Conservation (phyloP, 2,329 filamentous ascomycete species). For the Curvularia spicifera region DNA sequence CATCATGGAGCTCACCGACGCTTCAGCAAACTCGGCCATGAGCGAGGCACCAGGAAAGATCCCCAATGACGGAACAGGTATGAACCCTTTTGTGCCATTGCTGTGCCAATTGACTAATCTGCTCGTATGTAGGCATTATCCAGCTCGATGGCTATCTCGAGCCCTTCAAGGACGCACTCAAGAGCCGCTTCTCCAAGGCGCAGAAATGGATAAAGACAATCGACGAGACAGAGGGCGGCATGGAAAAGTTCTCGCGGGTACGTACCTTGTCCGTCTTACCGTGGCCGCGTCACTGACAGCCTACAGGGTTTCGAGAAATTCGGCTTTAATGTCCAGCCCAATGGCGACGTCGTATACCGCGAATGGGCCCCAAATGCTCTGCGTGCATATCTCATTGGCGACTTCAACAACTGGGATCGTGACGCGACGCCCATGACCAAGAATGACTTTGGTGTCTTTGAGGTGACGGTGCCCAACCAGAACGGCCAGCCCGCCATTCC, state of each 20-base stretch:
- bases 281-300: conserved; percentile 26
- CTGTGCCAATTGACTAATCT: conserved; percentile 28
- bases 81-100: conserved; percentile 5
- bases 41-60: conserved; percentile 58
- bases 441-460: conserved; percentile 84
- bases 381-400: conserved; percentile 85
- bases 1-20: conserved; percentile 52
- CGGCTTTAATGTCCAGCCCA: conserved; percentile 79
- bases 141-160: conserved; percentile 87
- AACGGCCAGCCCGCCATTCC: conserved; percentile 79
- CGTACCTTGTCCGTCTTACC: conserved; percentile 26
- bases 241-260: conserved; percentile 90
- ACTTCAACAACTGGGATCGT: conserved; percentile 94
- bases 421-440: conserved; percentile 86
- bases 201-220: conserved; percentile 88
- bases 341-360: conserved; percentile 87
- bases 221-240: conserved; percentile 80
- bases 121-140: conserved; percentile 72
- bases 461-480: conserved; percentile 75
- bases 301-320: conserved; percentile 81
- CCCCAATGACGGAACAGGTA: conserved; percentile 76
- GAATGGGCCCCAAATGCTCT: conserved; percentile 96
- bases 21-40: conserved; percentile 54
- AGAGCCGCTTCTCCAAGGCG: conserved; percentile 76
- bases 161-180: conserved; percentile 80